Percentiles rank a stretch among this genome's conserved stretches.
Conservation (phyloP, 1,284 basidiomycete species). For the Mrakiaceae sp. region DNA sequence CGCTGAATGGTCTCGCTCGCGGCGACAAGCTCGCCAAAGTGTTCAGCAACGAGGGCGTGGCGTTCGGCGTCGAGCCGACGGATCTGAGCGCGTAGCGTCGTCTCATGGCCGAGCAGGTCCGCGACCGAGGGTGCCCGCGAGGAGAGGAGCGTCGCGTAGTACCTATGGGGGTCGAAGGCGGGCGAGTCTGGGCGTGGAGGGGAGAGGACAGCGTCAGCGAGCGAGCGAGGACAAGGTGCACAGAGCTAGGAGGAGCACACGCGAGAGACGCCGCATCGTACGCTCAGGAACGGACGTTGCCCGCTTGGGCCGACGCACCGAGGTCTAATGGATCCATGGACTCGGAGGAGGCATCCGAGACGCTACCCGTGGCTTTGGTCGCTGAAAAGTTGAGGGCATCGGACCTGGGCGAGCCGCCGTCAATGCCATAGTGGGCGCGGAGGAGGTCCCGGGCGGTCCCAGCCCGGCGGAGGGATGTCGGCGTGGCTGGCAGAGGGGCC, state of each 20-base stretch:
- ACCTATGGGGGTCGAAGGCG: background rate
- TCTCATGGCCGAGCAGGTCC: background rate
- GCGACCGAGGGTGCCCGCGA: background rate
- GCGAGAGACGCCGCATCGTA: too few species aligned
- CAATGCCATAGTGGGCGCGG: slow-evolving; percentile 10
- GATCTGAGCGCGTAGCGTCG: slow-evolving; percentile 23
- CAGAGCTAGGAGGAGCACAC: background rate
- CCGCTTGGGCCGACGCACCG: background rate
- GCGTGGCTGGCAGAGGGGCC: too few species aligned
- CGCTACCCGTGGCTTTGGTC: too few species aligned
- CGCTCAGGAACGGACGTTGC: too few species aligned
- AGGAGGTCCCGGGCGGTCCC: slow-evolving; percentile 7
- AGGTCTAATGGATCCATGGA: slow-evolving; percentile 6
- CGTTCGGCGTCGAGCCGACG: slow-evolving; percentile 36
- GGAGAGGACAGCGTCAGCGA: too few species aligned
- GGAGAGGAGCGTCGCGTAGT: background rate
- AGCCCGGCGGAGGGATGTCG: too few species aligned
- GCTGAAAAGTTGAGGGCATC: too few species aligned
- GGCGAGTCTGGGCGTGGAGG: background rate
- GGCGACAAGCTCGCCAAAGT: slow-evolving; percentile 38
- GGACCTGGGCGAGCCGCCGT: background rate
- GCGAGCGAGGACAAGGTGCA: background rate
- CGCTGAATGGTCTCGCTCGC: slow-evolving; percentile 37
- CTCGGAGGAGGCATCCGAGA: too few species aligned
- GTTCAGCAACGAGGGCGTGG: slow-evolving; percentile 39